These are phyloP conservation scores for Phascolomyces articulosus DNA, from an alignment of 371 early-diverging fungal species.

Conservation along the genomic window DNA sequence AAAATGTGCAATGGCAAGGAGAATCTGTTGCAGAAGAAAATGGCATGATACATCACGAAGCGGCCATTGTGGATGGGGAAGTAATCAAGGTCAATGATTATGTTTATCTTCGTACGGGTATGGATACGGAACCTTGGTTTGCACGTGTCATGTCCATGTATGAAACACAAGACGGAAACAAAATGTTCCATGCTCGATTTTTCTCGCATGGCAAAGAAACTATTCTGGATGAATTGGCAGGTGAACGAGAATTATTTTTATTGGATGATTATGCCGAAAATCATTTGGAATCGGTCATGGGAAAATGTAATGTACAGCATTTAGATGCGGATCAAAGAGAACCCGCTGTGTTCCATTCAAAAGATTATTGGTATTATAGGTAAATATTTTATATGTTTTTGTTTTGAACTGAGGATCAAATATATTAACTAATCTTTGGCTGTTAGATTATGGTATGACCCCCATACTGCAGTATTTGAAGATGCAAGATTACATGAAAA, in stretches of 20 bases:
- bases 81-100: conserved; percentile 26
- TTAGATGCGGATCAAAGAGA: conserved; percentile 32
- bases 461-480: conserved; percentile 38
- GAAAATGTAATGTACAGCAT: conserved; percentile 39
- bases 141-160: conserved; percentile 28
- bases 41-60: conserved; percentile 14
- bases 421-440: too few relatives aligned
- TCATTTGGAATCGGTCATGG: conserved; percentile 32
- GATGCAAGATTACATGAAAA: conserved; percentile 36
- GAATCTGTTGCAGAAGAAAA: conserved; percentile 5
- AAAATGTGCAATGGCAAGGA: conserved; percentile 15
- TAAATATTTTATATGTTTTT: not conserved
- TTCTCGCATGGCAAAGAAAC: conserved; percentile 55
- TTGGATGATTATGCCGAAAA: conserved; percentile 50
- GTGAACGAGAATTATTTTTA: conserved; percentile 50
- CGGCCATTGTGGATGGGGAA: conserved; percentile 21
- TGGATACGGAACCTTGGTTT: conserved; percentile 23
- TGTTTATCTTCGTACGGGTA: conserved; percentile 27
- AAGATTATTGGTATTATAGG: conserved; percentile 33
- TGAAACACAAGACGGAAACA: conserved; percentile 14
- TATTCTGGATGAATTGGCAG: conserved; percentile 48
- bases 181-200: conserved; percentile 42
- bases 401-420: too few relatives aligned
- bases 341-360: conserved; percentile 21
- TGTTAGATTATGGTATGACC: conserved; percentile 52